Conservation (phyloP, 164 flowering plant genomes). For the Pachysandra terminalis region DNA sequence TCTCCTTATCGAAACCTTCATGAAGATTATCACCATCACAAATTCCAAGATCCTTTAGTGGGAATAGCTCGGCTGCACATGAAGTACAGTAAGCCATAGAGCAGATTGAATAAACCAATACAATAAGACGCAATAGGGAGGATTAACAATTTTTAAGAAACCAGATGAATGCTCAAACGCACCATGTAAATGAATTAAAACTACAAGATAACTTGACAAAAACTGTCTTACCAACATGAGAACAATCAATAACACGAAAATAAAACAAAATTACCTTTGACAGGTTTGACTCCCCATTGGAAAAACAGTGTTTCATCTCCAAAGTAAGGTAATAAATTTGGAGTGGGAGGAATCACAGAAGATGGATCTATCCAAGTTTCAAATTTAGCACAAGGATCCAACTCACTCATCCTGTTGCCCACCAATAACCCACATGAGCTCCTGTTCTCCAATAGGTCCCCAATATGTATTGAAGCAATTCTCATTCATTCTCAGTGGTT, state of each 20-base stretch:
- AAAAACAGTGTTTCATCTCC: constrained; percentile 27
- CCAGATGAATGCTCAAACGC: background rate
- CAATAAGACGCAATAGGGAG: background rate
- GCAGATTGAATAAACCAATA: background rate
- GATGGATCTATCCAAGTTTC: constrained; percentile 31
- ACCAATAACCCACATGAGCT: constrained; percentile 20
- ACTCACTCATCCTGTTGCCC: constrained; percentile 21
- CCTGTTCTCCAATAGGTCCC: constrained; percentile 23
- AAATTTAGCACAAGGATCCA: constrained; percentile 26
- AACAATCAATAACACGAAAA: background rate
- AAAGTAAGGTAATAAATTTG: constrained; percentile 14
- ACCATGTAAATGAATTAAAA: background rate
- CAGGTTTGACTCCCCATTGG: constrained; percentile 21
- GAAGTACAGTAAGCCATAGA: background rate
- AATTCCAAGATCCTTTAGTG: constrained; percentile 31
- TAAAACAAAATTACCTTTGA: constrained; percentile 32
- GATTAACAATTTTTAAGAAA: background rate
- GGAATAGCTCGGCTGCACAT: constrained; percentile 28
- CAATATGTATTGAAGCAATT: constrained; percentile 17
- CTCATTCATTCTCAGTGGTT: constrained; percentile 17
- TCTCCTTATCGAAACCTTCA: constrained; percentile 39
- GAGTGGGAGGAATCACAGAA: constrained; percentile 19
- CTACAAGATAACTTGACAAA: too few relatives aligned
- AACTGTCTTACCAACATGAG: background rate
- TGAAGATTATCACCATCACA: constrained; percentile 34